phyloP scores from a whole-genome alignment of 1,284 basidiomycete genomes.

The Sporisorium exsertum region DNA sequence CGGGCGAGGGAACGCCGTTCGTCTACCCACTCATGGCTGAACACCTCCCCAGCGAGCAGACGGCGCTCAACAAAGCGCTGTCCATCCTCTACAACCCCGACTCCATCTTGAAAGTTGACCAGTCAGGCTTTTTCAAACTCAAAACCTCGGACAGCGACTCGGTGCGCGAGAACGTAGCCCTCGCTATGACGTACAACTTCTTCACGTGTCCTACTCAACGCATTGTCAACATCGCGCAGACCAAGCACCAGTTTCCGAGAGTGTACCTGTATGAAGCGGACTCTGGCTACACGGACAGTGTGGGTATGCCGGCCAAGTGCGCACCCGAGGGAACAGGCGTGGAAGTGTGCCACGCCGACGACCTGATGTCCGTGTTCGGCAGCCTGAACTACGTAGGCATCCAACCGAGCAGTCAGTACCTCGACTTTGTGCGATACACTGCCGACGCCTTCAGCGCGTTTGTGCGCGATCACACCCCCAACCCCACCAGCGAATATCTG shows the following conservation, averaged over 20 bases:
- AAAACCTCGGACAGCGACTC: constrained; percentile 24
- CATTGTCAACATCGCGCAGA: constrained; percentile 24
- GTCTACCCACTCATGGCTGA: constrained; percentile 30
- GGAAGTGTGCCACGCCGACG: constrained; percentile 33
- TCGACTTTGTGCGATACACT: constrained; percentile 33
- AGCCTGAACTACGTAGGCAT: constrained; percentile 26
- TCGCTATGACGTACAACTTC: constrained; percentile 44
- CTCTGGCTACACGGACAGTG: constrained; percentile 26
- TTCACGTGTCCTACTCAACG: constrained; percentile 47
- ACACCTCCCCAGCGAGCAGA: constrained; percentile 15
- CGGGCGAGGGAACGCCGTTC: constrained; percentile 41
- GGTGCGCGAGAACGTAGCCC: constrained; percentile 25
- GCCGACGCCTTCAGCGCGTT: constrained; percentile 39
- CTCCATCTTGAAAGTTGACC: constrained; percentile 11
- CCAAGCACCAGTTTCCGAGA: constrained; percentile 20
- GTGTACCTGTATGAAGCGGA: constrained; percentile 42
- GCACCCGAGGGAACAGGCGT: constrained; percentile 15
- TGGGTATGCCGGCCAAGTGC: constrained; percentile 23
- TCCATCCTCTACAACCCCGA: constrained; percentile 12
- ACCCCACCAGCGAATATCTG: constrained; percentile 20
- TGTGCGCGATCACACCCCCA: constrained; percentile 18
- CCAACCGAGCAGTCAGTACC: constrained; percentile 17
- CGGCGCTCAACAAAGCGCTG: constrained; percentile 25
- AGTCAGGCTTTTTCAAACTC: constrained; percentile 33
- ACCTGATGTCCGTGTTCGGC: constrained; percentile 33